Conservation (phyloP, 192 early-diverging fungal species). For the Coemansia sp. region DNA sequence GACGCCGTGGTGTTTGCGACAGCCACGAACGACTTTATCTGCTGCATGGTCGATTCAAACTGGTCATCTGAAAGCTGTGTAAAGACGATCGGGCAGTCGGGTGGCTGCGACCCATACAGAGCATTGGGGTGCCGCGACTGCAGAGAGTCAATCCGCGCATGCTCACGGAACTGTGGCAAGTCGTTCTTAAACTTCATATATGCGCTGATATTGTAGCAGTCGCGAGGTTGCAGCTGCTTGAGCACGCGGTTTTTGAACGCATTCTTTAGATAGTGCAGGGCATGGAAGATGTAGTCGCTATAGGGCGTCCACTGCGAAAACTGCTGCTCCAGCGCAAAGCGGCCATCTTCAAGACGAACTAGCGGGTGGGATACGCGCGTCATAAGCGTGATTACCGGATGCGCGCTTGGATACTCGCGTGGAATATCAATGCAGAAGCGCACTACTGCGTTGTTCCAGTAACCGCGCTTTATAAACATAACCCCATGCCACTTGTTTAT, state of each 20-base stretch:
- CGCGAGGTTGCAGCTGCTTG: slow-evolving; percentile 45
- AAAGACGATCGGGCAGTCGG: slow-evolving; percentile 52
- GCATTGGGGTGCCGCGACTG: slow-evolving; percentile 35
- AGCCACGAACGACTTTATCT: slow-evolving; percentile 16
- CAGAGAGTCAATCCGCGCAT: slow-evolving; percentile 38
- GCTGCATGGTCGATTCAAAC: slow-evolving; percentile 32
- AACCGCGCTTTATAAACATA: slow-evolving; percentile 86
- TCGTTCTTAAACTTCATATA: slow-evolving; percentile 52
- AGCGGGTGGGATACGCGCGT: slow-evolving; percentile 85
- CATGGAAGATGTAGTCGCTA: slow-evolving; percentile 79
- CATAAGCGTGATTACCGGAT: slow-evolving; percentile 69
- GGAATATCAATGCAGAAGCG: slow-evolving; percentile 84
- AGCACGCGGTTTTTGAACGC: slow-evolving; percentile 79
- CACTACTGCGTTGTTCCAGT: slow-evolving; percentile 85
- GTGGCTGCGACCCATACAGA: slow-evolving; percentile 34
- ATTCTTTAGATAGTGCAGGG: slow-evolving; percentile 86
- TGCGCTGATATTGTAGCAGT: slow-evolving; percentile 49
- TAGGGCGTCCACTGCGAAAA: slow-evolving; percentile 82
- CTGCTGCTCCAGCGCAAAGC: slow-evolving; percentile 70
- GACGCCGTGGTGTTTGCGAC: no score
- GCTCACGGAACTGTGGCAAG: slow-evolving; percentile 41
- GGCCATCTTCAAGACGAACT: slow-evolving; percentile 64
- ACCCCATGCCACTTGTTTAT: slow-evolving; percentile 79
- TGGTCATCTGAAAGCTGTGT: slow-evolving; percentile 42
- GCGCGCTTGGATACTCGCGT: slow-evolving; percentile 69